Conservation (phyloP, 345 rosid genomes). For the Pistacia atlantica region DNA sequence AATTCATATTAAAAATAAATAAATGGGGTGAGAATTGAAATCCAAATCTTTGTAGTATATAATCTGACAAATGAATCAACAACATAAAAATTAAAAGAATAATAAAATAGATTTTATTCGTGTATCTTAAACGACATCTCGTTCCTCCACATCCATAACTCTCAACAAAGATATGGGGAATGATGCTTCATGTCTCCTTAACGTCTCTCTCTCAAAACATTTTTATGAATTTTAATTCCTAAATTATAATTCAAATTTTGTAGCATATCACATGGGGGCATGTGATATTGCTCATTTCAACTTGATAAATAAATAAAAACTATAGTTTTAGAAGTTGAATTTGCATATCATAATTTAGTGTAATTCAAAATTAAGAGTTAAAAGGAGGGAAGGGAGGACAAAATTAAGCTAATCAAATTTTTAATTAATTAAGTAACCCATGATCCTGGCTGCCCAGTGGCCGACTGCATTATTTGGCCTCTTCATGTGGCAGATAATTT, state of each 20-base stretch:
- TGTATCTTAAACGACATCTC: constrained; percentile 5
- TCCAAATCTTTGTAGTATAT: constrained; percentile 8
- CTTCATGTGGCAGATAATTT: constrained; percentile 17
- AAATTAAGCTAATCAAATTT: no score
- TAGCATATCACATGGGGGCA: constrained; percentile 3
- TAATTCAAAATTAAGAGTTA: no score
- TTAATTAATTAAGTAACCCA: constrained; percentile 6
- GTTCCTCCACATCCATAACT: not conserved
- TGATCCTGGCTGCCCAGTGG: constrained; percentile 19
- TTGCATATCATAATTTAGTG: no score
- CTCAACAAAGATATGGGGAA: constrained; percentile 29
- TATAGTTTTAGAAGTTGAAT: no score
- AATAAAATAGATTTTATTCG: not conserved
- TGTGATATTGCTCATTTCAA: constrained; percentile 13
- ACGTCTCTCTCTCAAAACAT: not conserved
- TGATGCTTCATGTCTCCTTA: constrained; percentile 27
- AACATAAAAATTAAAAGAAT: not conserved
- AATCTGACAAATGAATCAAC: not conserved
- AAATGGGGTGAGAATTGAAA: not conserved
- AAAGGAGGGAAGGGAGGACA: no score
- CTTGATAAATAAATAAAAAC: not conserved
- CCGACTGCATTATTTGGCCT: constrained; percentile 9
- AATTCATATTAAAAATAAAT: not conserved
- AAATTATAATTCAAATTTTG: not conserved
- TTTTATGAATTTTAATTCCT: no score